Evolutionary conservation across 768 basidiomycete species (phyloP).

Genomic region (Termitomyces sp.): DNA sequence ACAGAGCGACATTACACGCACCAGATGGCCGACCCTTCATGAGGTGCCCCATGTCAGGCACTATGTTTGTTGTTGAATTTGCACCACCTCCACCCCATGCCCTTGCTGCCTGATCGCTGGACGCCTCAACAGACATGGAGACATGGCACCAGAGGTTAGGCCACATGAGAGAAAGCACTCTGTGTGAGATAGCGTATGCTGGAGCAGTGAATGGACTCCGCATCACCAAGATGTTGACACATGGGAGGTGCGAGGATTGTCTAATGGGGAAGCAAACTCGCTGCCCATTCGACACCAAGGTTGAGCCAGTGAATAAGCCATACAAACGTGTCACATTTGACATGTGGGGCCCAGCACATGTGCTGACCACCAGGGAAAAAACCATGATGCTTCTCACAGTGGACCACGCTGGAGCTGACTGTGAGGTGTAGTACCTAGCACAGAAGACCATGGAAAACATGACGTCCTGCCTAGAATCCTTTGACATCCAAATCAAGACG

Average conservation of each 20-base stretch:
- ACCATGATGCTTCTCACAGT: neutral
- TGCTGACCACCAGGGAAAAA: neutral
- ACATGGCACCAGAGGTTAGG: neutral
- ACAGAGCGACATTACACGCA: too few relatives aligned
- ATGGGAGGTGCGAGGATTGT: too few relatives aligned
- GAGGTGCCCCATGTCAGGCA: neutral
- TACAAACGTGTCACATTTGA: neutral
- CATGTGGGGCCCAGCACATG: neutral
- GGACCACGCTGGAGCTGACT: neutral
- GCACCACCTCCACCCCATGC: neutral
- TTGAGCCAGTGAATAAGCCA: neutral
- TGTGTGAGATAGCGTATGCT: neutral
- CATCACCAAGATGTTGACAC: too few relatives aligned
- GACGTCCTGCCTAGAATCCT: neutral
- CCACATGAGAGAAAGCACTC: neutral
- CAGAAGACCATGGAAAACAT: neutral
- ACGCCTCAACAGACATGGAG: neutral
- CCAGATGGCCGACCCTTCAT: neutral
- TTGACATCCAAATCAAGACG: neutral
- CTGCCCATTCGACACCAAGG: neutral
- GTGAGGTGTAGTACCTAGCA: neutral
- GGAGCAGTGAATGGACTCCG: neutral
- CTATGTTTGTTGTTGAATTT: neutral
- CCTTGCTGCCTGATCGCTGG: neutral
- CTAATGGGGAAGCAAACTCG: too few relatives aligned